Base-by-base conservation (phyloP, 257 asterid genomes). In the Ocimum tenuiflorum region DNA sequence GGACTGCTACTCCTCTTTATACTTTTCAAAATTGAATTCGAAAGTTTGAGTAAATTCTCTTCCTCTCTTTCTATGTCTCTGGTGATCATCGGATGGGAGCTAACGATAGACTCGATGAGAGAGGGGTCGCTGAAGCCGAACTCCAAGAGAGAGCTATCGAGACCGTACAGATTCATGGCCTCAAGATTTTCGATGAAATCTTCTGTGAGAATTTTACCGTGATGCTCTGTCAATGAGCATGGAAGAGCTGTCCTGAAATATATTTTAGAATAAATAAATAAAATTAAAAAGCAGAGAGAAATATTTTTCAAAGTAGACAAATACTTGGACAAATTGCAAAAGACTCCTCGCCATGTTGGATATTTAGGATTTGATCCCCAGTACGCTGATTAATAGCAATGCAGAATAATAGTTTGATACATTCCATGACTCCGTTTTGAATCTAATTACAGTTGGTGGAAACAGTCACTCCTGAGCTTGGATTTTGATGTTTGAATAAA, bases 81-180 rank as follows among this genome's bases (percentile, higher is more conserved):
- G 56, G 22, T 51, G 63, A 74, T 62, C 61, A 68, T 59, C 52
- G 74, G 12, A 38, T 71, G 61, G 23, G 72, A 23, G 77, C 47
- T 73, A 27, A 78, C 64, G 62, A 84, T 74, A 36, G 86, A 82
- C 27, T 79, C 84, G 61, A 73, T 47, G 53, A 82, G 51, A 61
- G 79, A 35, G 43, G 86, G 85, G 70, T 87, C 91, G 12, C 59
- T 57, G 72, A 72, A 69, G 58, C 82, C 85, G 53, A 79, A 53
- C 65, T 87, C 95, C 57, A 82, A 45, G 10, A 81, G 72, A 11
- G 86, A 69, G 77, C 53, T 69, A 50, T 76, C 78, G 15, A 83
- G 54, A 0, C 89, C 85, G 70, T 79, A 84, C 15, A 79, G n/a
- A 74, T 82, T 76, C 91, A 86, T 86, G 51, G 42, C 57, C 9